A percentile compares a stretch with the other conserved stretches of the same genome.
phyloP scores from a whole-genome alignment of 495 filamentous ascomycete genomes.

The Chaetomium tenue region DNA sequence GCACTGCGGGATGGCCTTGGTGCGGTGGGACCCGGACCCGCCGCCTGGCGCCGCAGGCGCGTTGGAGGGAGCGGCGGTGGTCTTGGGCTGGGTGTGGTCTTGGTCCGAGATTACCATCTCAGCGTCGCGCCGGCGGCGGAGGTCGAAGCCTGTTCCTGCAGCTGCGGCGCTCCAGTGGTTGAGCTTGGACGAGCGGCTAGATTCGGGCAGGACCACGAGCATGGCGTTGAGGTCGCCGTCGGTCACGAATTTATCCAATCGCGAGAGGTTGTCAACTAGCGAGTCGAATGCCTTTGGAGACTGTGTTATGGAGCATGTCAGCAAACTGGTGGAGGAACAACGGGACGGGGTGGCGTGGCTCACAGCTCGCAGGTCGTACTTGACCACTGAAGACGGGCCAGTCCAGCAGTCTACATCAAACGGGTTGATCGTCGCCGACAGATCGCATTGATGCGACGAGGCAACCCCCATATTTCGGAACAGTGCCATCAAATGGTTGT shows the following conservation, averaged over 20 bases:
- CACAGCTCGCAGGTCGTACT: constrained; percentile 46
- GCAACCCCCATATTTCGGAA: constrained; percentile 33
- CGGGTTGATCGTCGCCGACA: constrained; percentile 45
- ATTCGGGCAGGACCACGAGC: constrained; percentile 47
- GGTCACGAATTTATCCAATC: constrained; percentile 35
- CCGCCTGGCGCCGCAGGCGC: constrained; percentile 2
- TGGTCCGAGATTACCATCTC: constrained; percentile 39
- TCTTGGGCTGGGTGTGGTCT: not conserved
- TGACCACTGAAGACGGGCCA: constrained; percentile 44
- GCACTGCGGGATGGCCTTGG: constrained; percentile 55
- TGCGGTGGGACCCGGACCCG: constrained; percentile 28
- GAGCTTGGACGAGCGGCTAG: constrained; percentile 37
- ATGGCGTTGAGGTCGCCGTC: constrained; percentile 47
- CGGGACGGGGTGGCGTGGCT: not conserved
- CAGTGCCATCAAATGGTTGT: constrained; percentile 35
- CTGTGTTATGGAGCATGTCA: constrained; percentile 23
- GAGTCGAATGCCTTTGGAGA: constrained; percentile 32
- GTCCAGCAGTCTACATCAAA: constrained; percentile 46
- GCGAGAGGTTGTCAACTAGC: constrained; percentile 38
- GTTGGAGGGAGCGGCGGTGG: not conserved
- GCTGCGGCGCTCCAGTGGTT: constrained; percentile 35
- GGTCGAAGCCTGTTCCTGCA: constrained; percentile 32
- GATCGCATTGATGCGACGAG: constrained; percentile 34
- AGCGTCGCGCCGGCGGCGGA: constrained; percentile 37
- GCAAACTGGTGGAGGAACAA: not conserved